Conservation (phyloP, 2,329 filamentous ascomycete species). For the Stemphylium lycopersici region DNA sequence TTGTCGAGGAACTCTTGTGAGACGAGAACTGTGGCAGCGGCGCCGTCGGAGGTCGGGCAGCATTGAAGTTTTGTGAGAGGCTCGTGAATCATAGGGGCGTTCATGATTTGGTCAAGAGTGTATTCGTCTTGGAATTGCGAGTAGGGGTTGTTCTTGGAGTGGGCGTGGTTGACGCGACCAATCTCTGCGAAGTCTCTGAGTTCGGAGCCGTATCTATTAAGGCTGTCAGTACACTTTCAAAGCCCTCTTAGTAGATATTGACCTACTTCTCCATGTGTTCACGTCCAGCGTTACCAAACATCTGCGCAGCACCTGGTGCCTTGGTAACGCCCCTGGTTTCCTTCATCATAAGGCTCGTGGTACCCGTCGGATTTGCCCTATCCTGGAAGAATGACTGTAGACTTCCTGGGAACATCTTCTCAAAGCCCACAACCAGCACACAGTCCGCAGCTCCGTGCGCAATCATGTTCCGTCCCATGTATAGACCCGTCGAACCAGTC, state of each 20-base stretch:
- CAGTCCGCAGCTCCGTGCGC: conserved; percentile 82
- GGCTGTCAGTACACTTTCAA: conserved; percentile 20
- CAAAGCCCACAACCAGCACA: conserved; percentile 90
- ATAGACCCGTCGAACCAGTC: conserved; percentile 89
- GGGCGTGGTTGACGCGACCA: conserved; percentile 87
- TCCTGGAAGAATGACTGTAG: conserved; percentile 86
- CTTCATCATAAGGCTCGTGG: conserved; percentile 77
- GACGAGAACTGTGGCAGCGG: conserved; percentile 85
- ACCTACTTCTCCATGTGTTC: conserved; percentile 93
- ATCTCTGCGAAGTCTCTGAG: conserved; percentile 93
- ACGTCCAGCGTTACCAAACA: conserved; percentile 91
- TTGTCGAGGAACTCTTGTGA: conserved; percentile 87
- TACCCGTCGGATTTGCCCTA: conserved; percentile 77
- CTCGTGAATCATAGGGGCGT: conserved; percentile 77
- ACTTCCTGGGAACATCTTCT: conserved; percentile 97
- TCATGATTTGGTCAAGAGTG: conserved; percentile 79
- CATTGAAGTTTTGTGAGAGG: conserved; percentile 98
- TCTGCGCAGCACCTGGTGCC: conserved; percentile 84
- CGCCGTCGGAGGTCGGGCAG: conserved; percentile 94
- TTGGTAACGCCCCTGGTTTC: conserved; percentile 81
- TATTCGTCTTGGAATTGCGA: conserved; percentile 97
- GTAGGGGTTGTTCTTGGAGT: conserved; percentile 92
- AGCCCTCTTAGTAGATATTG: too few species aligned
- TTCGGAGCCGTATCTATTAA: conserved; percentile 75
- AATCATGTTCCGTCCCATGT: conserved; percentile 81